Percentiles rank a stretch among this genome's conserved stretches.
Evolutionary conservation across 164 flowering plant genomes (phyloP).

Genomic region (Vitis labrusca): DNA sequence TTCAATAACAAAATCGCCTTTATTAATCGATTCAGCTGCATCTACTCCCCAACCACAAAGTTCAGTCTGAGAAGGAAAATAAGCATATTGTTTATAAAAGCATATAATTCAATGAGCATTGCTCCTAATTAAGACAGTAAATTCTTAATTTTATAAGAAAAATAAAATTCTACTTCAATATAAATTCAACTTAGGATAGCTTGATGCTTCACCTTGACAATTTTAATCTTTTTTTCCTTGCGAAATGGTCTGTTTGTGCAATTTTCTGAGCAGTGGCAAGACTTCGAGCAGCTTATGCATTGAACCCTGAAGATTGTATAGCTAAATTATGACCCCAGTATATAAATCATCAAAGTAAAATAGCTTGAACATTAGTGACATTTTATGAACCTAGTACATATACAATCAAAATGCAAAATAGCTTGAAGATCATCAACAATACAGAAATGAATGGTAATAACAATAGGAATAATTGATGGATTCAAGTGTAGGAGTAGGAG

Average conservation of each 20-base stretch:
- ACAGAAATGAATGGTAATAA: neutral
- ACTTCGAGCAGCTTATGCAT: slow-evolving; percentile 92
- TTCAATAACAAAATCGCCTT: slow-evolving; percentile 85
- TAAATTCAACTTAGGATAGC: slow-evolving; percentile 3
- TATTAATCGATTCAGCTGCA: slow-evolving; percentile 73
- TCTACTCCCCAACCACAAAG: slow-evolving; percentile 97
- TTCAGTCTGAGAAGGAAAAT: slow-evolving; percentile 59
- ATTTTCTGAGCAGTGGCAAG: slow-evolving; percentile 70
- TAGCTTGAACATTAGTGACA: neutral
- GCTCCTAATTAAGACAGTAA: neutral
- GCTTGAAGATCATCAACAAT: no score
- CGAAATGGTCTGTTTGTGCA: slow-evolving; percentile 93
- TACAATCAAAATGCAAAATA: no score
- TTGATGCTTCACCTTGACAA: slow-evolving; percentile 61
- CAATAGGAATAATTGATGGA: neutral
- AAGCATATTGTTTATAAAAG: neutral
- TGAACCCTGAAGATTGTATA: slow-evolving; percentile 59
- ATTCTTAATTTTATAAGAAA: neutral
- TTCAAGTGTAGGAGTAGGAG: no score
- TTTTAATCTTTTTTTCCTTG: slow-evolving; percentile 73
- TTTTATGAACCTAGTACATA: neutral
- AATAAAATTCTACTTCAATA: neutral
- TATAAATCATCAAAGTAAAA: neutral
- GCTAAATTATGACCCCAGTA: neutral
- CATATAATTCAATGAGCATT: neutral